These are phyloP conservation scores for Starmera stellimalicola DNA, from an alignment of 1,139 yeast species.

Conservation along the genomic window DNA sequence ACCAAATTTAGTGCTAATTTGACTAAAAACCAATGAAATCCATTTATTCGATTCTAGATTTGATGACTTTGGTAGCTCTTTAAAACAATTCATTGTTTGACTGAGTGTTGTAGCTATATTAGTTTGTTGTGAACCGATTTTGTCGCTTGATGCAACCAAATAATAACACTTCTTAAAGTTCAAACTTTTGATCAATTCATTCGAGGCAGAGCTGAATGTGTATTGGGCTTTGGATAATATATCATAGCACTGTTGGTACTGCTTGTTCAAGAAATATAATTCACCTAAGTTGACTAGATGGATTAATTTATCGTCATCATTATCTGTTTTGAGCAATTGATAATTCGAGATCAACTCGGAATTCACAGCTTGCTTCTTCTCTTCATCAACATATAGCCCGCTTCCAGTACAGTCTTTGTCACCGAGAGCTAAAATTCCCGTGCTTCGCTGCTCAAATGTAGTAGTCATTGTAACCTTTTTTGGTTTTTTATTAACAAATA, in stretches of 20 bases:
- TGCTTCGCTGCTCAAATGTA: too few species aligned
- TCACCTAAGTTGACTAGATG: background rate
- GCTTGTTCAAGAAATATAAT: background rate
- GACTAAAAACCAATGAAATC: constrained; percentile 2
- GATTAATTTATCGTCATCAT: background rate
- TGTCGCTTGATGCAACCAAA: background rate
- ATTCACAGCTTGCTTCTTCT: too few species aligned
- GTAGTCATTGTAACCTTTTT: too few species aligned
- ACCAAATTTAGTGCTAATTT: background rate
- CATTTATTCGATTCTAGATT: constrained; percentile 9
- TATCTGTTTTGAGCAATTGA: background rate
- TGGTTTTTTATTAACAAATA: too few species aligned
- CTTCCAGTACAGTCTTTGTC: too few species aligned
- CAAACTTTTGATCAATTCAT: background rate
- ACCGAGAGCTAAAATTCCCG: too few species aligned
- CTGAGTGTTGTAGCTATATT: too few species aligned
- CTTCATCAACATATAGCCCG: too few species aligned
- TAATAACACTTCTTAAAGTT: background rate
- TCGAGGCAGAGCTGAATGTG: too few species aligned
- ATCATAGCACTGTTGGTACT: too few species aligned
- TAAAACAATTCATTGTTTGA: too few species aligned
- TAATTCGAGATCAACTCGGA: background rate
- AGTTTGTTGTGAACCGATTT: background rate
- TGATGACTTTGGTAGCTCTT: constrained; percentile 10
- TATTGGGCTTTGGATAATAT: too few species aligned